Base-by-base conservation (phyloP, 1,139 yeast species). In the Debaryomycetaceae sp. region DNA sequence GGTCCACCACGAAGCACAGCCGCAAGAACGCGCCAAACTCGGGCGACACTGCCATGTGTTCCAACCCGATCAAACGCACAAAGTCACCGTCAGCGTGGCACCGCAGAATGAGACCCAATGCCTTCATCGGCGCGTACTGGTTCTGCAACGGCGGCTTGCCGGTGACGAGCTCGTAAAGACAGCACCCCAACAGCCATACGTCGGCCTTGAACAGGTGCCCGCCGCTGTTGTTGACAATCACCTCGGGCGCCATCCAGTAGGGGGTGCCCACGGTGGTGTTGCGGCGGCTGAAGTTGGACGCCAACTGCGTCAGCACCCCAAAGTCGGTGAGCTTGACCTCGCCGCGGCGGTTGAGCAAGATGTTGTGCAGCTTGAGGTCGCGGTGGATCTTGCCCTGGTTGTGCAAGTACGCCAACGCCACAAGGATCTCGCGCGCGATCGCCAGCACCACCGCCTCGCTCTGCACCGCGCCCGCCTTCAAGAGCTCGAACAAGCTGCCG, bases 171-270 rank as follows among this genome's bases (percentile, higher is more conserved):
- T 86, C 96, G 38, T 80, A 83, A 1, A 89, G 83, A 21, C 95
- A 85, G 40, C 91, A 85, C 0, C 98, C 99, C 34, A 93, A 60
- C 1, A 96, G 86, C 98, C 98, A 93, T 3, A 91, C 77, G 53
- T 93, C 98, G 1, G 98, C 96, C 43, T 83, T 75, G 49, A 72
- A 83, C 41, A 85, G 78, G 53, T 93, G 94, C 8, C 91, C 95
- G 28, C 70, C 71, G 27, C 58, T 54, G 34, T 83, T 82, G 51
- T 86, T 95, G 46, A 78, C 61, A 27, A 91, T 83, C 2, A 91
- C 95, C 48, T 93, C 99, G 0, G 98, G 98, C 0, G 97, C 94
- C 98, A 93, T 93, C 93, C 97, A 91, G 53, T 89, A 91, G 1
- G 99, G 98, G 0, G 98, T 91, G 0, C 99, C 98, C 6, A 91